Percentiles rank a stretch among this genome's conserved stretches.
These are phyloP conservation scores for Cryptosporidium felis DNA, from an alignment of 169 alveolate genomes.

Conservation along the genomic window DNA sequence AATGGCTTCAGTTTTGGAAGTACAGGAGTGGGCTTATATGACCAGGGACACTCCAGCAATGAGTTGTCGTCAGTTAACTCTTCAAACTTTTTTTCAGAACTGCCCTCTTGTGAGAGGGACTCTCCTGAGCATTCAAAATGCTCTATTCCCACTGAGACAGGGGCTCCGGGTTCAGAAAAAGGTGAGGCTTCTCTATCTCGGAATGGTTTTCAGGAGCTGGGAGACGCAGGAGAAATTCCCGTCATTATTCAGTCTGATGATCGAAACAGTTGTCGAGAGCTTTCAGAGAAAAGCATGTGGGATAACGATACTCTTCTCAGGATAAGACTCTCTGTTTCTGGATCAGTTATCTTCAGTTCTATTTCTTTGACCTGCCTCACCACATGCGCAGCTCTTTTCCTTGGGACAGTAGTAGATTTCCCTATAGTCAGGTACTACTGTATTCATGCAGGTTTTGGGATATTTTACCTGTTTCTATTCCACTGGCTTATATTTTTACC, in stretches of 20 bases:
- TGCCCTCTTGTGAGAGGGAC: background rate
- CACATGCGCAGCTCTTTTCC: conserved; percentile 56
- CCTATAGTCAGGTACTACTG: conserved; percentile 65
- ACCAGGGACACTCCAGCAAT: background rate
- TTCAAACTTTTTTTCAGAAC: background rate
- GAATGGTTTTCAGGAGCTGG: background rate
- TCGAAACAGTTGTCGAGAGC: background rate
- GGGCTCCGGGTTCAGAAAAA: background rate
- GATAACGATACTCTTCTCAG: conserved; percentile 50
- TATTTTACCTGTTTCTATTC: conserved; percentile 37
- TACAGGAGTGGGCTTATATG: conserved; percentile 6
- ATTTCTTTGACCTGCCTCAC: conserved; percentile 66
- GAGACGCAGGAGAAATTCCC: background rate
- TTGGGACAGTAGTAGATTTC: conserved; percentile 66
- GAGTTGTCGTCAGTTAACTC: background rate
- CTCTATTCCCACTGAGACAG: background rate
- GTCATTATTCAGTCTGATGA: background rate
- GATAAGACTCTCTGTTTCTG: conserved; percentile 58
- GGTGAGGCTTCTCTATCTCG: too few relatives aligned
- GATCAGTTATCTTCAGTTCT: conserved; percentile 58
- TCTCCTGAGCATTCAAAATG: background rate
- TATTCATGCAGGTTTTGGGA: conserved; percentile 70
- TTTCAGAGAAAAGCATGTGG: conserved; percentile 42
- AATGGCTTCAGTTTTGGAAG: background rate
- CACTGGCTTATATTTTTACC: conserved; percentile 67